Evolutionary conservation across 1,284 basidiomycete genomes (phyloP).

Genomic region (Golubevia pallescens): DNA sequence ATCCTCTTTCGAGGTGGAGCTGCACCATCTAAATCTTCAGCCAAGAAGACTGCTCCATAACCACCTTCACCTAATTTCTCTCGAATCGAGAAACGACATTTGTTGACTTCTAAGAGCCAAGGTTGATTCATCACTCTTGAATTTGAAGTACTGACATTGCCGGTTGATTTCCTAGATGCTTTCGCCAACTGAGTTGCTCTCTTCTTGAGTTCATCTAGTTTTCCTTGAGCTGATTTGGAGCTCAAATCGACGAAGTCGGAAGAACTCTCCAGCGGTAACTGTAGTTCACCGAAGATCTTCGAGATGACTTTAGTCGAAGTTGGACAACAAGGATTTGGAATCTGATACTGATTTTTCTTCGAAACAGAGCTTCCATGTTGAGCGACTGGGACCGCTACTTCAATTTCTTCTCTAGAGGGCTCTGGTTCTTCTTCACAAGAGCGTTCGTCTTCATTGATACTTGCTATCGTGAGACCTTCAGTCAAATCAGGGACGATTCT

Average conservation of each 20-base stretch:
- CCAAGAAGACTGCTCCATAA: constrained; percentile 89
- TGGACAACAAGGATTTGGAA: constrained; percentile 87
- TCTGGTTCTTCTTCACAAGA: no score
- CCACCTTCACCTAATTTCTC: constrained; percentile 96
- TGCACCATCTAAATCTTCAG: constrained; percentile 66
- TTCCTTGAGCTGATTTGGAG: constrained; percentile 68
- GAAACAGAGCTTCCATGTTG: no score
- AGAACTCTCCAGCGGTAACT: constrained; percentile 70
- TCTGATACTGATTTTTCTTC: not conserved
- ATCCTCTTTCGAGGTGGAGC: constrained; percentile 7
- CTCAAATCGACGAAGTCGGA: constrained; percentile 73
- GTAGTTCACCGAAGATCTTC: constrained; percentile 72
- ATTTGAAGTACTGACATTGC: constrained; percentile 21
- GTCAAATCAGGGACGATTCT: no score
- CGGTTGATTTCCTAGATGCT: constrained; percentile 62
- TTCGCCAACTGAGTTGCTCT: constrained; percentile 62
- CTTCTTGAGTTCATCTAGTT: constrained; percentile 72
- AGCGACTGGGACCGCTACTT: no score
- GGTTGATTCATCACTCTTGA: constrained; percentile 15
- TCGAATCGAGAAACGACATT: not conserved
- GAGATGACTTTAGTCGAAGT: constrained; percentile 75
- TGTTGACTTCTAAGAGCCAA: constrained; percentile 15
- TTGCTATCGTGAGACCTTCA: no score
- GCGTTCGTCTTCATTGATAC: no score
- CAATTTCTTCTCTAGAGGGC: no score